Base-by-base conservation (phyloP, 176 grass and related monocot species). In the Oryza meridionalis region DNA sequence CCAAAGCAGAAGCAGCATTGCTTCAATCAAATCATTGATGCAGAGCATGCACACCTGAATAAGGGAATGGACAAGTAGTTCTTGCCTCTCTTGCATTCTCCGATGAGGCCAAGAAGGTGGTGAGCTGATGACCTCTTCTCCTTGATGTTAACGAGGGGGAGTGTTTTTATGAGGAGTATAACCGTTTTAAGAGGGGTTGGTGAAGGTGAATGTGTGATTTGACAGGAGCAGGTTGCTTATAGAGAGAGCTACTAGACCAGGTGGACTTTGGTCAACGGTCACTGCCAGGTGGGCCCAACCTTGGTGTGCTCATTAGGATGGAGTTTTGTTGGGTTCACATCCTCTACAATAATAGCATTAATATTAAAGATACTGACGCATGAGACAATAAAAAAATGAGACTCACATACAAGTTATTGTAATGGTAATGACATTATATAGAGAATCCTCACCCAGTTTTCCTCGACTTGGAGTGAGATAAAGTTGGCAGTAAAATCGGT, bases 71-170 rank as follows among this genome's bases (percentile, higher is more conserved):
- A 37, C 43, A 25, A 50, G 35, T 64, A 50, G 35, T 64, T 49
- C 40, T 77, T 49, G 58, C 86, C 73, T 22, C 31, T 72, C 53
- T 64, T 71, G 71, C 31, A 29, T 65, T 70, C 77, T 42, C 59
- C 11, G 82, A 32, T 31, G 64, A 87, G 85, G 37, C 37, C 37
- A 40, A 24, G 51, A 82, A 11, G 12, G 22, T 33, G 65, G 3
- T 67, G 27, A 11, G 8, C 14, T 24, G 65, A 17, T 67, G 64
- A 1, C 46, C 19, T 27, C 19, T 59, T 65, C 58, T 37, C 58
- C 88, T 86, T 77, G 88, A 73, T 47, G 45, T 77, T 72, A 78
- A 67, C 88, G 73, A 78, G 44, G 11, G 46, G 62, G 14, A 15
- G 1, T 82, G 58, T 13, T 76, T 80, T 80, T 50, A 73, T 62